Conservation (phyloP, 768 basidiomycete species). For the Pleurotus pulmonarius region DNA sequence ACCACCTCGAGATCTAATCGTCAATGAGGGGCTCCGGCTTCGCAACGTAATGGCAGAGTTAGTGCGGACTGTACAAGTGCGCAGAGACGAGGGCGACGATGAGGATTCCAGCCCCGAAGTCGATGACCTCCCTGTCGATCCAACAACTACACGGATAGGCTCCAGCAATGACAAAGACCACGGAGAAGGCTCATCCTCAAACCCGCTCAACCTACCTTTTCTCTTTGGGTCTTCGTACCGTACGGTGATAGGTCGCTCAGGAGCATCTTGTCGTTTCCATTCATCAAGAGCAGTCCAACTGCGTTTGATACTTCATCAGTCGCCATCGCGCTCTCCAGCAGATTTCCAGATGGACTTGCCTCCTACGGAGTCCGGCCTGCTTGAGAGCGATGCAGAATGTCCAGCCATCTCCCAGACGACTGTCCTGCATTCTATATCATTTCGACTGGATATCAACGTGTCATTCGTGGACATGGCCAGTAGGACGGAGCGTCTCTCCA, state of each 20-base stretch:
- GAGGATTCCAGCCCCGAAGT: constrained; percentile 28
- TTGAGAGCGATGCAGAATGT: constrained; percentile 61
- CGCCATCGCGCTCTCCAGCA: constrained; percentile 45
- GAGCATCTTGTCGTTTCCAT: constrained; percentile 91
- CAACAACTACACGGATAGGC: constrained; percentile 24
- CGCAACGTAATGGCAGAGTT: constrained; percentile 82
- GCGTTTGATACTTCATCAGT: constrained; percentile 77
- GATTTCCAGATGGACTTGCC: constrained; percentile 41
- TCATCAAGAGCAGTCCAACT: constrained; percentile 67
- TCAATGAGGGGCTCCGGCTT: constrained; percentile 68
- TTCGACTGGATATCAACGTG: constrained; percentile 66
- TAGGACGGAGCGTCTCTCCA: constrained; percentile 65
- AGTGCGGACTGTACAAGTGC: constrained; percentile 59
- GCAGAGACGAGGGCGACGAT: constrained; percentile 38
- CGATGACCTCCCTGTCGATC: constrained; percentile 20
- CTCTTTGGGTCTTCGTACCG: constrained; percentile 41
- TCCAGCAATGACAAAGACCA: constrained; percentile 16
- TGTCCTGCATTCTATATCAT: constrained; percentile 78
- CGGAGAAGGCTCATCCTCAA: constrained; percentile 33
- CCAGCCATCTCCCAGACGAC: constrained; percentile 78
- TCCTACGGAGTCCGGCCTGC: constrained; percentile 37
- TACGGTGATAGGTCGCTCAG: constrained; percentile 74
- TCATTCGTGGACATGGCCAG: constrained; percentile 74
- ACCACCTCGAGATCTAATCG: constrained; percentile 62
- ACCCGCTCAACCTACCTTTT: constrained; percentile 33